Conservation (phyloP, 805 yeast genomes). For the Kazachstania psychrophila region DNA sequence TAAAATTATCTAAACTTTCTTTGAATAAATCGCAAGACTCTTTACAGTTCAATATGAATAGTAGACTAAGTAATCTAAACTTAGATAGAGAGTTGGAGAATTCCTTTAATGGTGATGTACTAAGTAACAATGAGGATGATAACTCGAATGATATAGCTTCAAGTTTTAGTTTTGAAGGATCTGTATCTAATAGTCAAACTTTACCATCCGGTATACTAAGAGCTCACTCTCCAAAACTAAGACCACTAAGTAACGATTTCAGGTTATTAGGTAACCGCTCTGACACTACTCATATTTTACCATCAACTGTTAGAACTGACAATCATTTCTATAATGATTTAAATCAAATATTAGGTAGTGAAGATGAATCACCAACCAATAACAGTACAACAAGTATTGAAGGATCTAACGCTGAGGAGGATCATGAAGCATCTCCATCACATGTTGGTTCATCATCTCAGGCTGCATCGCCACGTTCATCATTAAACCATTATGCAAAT, state of each 20-base stretch:
- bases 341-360: slow-evolving; percentile 16
- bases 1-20: slow-evolving; percentile 6
- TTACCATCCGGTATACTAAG: slow-evolving; percentile 29
- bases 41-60: slow-evolving; percentile 1
- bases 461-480: slow-evolving; percentile 16
- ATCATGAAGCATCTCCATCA: slow-evolving; percentile 3
- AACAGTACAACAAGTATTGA: not conserved
- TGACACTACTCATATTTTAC: slow-evolving; percentile 7
- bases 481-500: slow-evolving; percentile 12
- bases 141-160: slow-evolving; percentile 14
- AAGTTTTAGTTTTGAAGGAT: slow-evolving; percentile 11
- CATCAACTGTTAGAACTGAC: slow-evolving; percentile 24
- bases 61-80: slow-evolving; percentile 3
- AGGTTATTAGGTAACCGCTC: not conserved
- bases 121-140: slow-evolving; percentile 3
- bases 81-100: slow-evolving; percentile 6
- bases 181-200: slow-evolving; percentile 9
- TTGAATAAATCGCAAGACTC: slow-evolving; percentile 13
- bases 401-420: slow-evolving; percentile 1
- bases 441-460: slow-evolving; percentile 4
- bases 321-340: slow-evolving; percentile 20
- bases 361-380: not conserved
- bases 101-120: not conserved
- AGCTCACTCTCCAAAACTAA: slow-evolving; percentile 24
- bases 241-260: slow-evolving; percentile 6